Evolutionary conservation across 148 eudicot species (phyloP).

Genomic region (Talinum fruticosum): DNA sequence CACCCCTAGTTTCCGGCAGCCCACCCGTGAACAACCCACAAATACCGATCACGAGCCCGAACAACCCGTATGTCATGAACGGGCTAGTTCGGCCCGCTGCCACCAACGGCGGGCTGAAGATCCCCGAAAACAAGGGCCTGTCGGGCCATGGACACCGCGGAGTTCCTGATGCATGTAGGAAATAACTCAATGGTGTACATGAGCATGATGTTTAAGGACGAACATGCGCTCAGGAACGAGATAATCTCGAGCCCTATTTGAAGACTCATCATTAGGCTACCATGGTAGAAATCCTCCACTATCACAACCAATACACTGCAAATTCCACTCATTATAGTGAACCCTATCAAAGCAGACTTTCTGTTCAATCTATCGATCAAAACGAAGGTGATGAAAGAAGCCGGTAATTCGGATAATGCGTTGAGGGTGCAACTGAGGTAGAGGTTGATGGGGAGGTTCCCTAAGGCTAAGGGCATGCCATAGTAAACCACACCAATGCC

Average conservation of each 20-base stretch:
- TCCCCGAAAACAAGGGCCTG: slow-evolving; percentile 61
- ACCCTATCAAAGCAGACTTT: slow-evolving; percentile 28
- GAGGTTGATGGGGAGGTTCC: slow-evolving; percentile 48
- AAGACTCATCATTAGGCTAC: slow-evolving; percentile 13
- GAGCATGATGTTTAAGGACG: slow-evolving; percentile 43
- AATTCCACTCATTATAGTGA: slow-evolving; percentile 38
- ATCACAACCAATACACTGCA: slow-evolving; percentile 42
- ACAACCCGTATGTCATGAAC: slow-evolving; percentile 48
- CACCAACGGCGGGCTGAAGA: slow-evolving; percentile 50
- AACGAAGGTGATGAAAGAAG: slow-evolving; percentile 37
- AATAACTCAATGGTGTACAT: slow-evolving; percentile 67
- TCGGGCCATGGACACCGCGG: slow-evolving; percentile 63
- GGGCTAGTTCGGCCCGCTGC: slow-evolving; percentile 41
- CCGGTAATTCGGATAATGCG: slow-evolving; percentile 55
- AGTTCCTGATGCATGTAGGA: slow-evolving; percentile 70
- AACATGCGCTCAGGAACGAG: slow-evolving; percentile 48
- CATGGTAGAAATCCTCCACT: slow-evolving; percentile 2
- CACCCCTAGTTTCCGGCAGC: slow-evolving; percentile 60
- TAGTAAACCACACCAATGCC: slow-evolving; percentile 66
- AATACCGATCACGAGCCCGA: slow-evolving; percentile 42
- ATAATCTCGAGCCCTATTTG: slow-evolving; percentile 43
- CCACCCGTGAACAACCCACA: slow-evolving; percentile 40
- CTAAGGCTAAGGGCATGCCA: slow-evolving; percentile 62
- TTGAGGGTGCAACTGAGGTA: slow-evolving; percentile 51
- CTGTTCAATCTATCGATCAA: slow-evolving; percentile 38